These are phyloP conservation scores for Zasmidium cellare DNA, from an alignment of 2,329 filamentous ascomycete genomes.

Conservation along the genomic window DNA sequence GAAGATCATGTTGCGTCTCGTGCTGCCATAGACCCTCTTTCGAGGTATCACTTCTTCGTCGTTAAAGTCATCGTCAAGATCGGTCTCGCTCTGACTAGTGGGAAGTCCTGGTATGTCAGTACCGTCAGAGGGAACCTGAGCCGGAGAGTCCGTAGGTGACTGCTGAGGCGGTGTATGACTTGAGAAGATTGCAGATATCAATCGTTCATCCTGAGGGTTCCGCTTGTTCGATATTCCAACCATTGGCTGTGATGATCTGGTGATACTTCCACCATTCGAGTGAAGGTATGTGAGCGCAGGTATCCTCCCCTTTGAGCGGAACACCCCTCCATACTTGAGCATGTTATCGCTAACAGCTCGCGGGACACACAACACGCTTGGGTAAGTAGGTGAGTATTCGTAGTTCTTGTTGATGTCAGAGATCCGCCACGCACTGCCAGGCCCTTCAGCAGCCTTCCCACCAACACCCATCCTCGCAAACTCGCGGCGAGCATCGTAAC, in stretches of 20 bases:
- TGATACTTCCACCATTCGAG: constrained; percentile 95
- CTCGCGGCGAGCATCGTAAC: constrained; percentile 85
- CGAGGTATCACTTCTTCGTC: constrained; percentile 13
- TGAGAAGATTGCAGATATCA: constrained; percentile 89
- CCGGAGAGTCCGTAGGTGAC: constrained; percentile 1
- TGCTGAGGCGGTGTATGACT: constrained; percentile 45
- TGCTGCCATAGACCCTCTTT: constrained; percentile 73
- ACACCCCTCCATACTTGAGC: constrained; percentile 86
- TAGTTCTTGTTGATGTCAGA: constrained; percentile 90
- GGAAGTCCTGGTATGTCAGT: constrained; percentile 9
- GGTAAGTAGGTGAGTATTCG: constrained; percentile 89
- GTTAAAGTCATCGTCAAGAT: constrained; percentile 16
- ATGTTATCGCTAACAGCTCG: constrained; percentile 93
- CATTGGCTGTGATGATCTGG: constrained; percentile 87
- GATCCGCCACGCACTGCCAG: constrained; percentile 75
- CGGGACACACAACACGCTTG: constrained; percentile 79
- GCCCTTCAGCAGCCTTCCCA: constrained; percentile 66
- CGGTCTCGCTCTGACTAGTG: constrained; percentile 19
- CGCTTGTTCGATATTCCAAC: constrained; percentile 79
- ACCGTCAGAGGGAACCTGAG: neutral
- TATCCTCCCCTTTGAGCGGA: constrained; percentile 85
- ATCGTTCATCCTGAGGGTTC: constrained; percentile 92
- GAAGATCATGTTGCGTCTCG: constrained; percentile 91
- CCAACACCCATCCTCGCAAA: constrained; percentile 86
- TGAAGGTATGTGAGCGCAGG: constrained; percentile 93